Evolutionary conservation across 305 asterid genomes (phyloP).

Genomic region (Stenogyne calaminthoides): DNA sequence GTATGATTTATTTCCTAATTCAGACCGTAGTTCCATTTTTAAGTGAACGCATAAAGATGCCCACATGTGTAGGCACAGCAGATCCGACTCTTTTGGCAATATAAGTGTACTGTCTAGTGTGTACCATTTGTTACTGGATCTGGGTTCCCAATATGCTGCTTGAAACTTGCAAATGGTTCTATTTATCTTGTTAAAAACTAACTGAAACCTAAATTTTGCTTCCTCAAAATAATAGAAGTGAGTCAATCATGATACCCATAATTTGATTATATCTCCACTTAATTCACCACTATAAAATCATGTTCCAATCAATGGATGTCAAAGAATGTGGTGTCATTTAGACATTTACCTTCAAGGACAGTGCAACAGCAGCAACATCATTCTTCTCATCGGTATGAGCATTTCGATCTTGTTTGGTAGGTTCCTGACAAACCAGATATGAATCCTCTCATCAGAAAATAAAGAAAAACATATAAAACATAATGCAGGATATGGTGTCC

Average conservation of each 20-base stretch:
- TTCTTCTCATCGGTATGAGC: too few species aligned
- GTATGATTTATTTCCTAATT: background rate
- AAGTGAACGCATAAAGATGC: background rate
- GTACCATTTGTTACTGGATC: too few species aligned
- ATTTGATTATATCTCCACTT: background rate
- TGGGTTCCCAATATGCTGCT: background rate
- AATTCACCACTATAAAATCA: background rate
- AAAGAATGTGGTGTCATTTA: too few species aligned
- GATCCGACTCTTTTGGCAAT: background rate
- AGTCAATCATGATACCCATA: background rate
- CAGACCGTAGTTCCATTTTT: background rate
- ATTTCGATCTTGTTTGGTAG: conserved; percentile 35
- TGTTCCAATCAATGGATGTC: background rate
- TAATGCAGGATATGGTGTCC: conserved; percentile 4
- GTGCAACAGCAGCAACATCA: too few species aligned
- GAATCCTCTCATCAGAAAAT: conserved; percentile 10
- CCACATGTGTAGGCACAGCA: background rate
- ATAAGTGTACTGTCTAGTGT: background rate
- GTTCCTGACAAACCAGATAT: conserved; percentile 53
- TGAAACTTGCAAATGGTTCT: background rate
- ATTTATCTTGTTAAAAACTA: background rate
- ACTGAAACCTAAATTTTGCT: background rate
- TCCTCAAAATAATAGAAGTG: background rate
- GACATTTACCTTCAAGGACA: too few species aligned
- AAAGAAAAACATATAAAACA: background rate